Evolutionary conservation across 768 basidiomycete genomes (phyloP), one percentile per base, ranked within the genome.

Genomic region (Lactarius akahatsu): DNA sequence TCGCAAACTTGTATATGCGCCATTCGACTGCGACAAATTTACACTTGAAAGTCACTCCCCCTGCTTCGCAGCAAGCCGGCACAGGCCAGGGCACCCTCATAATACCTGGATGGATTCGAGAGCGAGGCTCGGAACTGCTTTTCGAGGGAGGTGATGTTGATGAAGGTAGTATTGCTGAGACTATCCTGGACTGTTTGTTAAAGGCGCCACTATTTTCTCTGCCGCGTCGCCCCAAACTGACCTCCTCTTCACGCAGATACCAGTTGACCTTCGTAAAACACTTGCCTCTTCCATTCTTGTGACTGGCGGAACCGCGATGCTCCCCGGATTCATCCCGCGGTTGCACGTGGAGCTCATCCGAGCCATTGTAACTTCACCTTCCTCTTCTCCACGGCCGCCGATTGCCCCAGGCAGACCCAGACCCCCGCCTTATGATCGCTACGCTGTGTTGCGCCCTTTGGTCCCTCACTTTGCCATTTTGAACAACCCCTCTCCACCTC

Each of bases 31-130:
- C 92, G 8, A 90, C 88, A 5, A 85, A 92, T 68, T 76, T 94
- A 52, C 83, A 81, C 6, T 82, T 93, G 77, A 83, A 81, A 3
- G 90, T 93, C 26, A 77, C 80, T 18, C 90, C 91, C 34, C 89
- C 92, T 8, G 73, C 77, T 2, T 79, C 83, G 15, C 89, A 90
- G 72, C 88, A 86, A 70, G 78, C 80, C 15, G 89, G 90, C 0
- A 89, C 89, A 1, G 92, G 91, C 2, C 79, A 83, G 9, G 94
- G 91, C 0, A 93, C 89, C 0, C 76, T 97, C 56, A 80, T 92
- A 55, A 85, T 98, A 54, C 96, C 96, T 1, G 96, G 96, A 2
- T 99, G 97, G 97, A 83, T 99, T 47, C 79, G 96, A 52, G 96
- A 98, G 74, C 82, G 96, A 16, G 90, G 90, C 1, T 87, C 95